phyloP scores from a whole-genome alignment of 495 filamentous ascomycete genomes.

The Penicillium canescens region DNA sequence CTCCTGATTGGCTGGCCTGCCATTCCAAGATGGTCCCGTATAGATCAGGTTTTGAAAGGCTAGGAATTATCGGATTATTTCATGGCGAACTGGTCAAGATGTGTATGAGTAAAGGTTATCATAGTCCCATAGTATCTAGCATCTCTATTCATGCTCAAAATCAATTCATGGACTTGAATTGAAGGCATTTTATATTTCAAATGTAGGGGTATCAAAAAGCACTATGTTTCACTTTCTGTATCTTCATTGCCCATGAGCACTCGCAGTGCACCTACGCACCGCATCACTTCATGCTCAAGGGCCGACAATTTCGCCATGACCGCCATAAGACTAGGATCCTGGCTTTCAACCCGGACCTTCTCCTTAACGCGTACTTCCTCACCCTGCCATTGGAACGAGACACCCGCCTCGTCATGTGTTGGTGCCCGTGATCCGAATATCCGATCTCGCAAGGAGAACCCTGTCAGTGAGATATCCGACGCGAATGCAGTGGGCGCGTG shows the following conservation, averaged over 20 bases:
- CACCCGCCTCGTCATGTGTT: constrained; percentile 80
- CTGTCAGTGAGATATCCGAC: constrained; percentile 51
- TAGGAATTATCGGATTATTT: too few relatives aligned
- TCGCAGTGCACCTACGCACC: constrained; percentile 69
- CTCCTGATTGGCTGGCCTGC: constrained; percentile 30
- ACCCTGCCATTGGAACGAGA: constrained; percentile 66
- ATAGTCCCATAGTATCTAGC: not conserved
- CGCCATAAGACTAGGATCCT: constrained; percentile 87
- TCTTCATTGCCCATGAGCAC: constrained; percentile 74
- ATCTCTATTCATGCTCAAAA: not conserved
- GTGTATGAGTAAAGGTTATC: not conserved
- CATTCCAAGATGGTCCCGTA: not conserved
- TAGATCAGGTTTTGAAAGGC: not conserved
- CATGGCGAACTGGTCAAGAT: not conserved
- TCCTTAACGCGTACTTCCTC: constrained; percentile 82
- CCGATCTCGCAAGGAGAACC: constrained; percentile 58
- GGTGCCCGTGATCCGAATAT: constrained; percentile 55
- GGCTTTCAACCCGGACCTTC: constrained; percentile 86
- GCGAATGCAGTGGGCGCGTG: constrained; percentile 61
- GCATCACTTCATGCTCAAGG: constrained; percentile 68
- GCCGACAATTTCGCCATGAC: constrained; percentile 84
- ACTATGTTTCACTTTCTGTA: constrained; percentile 37
- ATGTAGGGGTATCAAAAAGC: constrained; percentile 3
- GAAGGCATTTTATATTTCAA: too few relatives aligned
- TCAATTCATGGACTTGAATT: too few relatives aligned